A percentile compares a stretch with the other conserved stretches of the same genome.
Evolutionary conservation across 805 yeast genomes (phyloP).

Genomic region (Pichia phayaonensis): DNA sequence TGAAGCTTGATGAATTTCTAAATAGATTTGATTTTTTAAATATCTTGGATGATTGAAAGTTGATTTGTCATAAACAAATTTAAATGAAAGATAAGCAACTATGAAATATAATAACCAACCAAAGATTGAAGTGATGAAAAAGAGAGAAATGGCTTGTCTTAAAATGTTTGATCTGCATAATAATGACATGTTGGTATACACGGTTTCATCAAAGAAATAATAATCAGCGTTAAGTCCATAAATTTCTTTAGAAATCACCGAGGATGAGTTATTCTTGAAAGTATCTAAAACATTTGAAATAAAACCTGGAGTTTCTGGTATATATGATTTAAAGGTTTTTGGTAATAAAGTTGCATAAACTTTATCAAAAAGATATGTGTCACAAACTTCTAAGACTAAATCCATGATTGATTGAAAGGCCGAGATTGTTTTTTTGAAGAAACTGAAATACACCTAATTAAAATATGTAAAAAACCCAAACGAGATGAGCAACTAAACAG

Average conservation of each 20-base stretch:
- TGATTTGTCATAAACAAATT: slow-evolving; percentile 74
- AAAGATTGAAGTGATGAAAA: slow-evolving; percentile 64
- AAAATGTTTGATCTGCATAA: slow-evolving; percentile 64
- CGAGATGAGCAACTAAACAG: neutral
- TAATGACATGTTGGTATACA: slow-evolving; percentile 55
- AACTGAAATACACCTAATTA: neutral
- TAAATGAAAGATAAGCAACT: slow-evolving; percentile 71
- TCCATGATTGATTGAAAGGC: slow-evolving; percentile 51
- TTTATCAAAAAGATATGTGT: slow-evolving; percentile 66
- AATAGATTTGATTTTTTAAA: slow-evolving; percentile 82
- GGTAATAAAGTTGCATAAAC: slow-evolving; percentile 68
- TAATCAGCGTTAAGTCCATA: slow-evolving; percentile 43
- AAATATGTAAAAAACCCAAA: neutral
- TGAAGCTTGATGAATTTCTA: slow-evolving; percentile 74
- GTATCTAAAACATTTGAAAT: slow-evolving; percentile 16
- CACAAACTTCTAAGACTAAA: slow-evolving; percentile 75
- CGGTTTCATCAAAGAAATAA: slow-evolving; percentile 46
- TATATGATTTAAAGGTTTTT: slow-evolving; percentile 33
- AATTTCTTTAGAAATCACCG: slow-evolving; percentile 25
- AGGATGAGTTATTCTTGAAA: slow-evolving; percentile 20
- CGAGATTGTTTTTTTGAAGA: neutral
- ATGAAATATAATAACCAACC: slow-evolving; percentile 79
- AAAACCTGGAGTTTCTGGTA: slow-evolving; percentile 25
- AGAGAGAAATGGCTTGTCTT: slow-evolving; percentile 65
- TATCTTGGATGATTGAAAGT: slow-evolving; percentile 95